These are phyloP conservation scores for Pichia deserticola DNA, from an alignment of 805 yeast genomes.

Conservation along the genomic window DNA sequence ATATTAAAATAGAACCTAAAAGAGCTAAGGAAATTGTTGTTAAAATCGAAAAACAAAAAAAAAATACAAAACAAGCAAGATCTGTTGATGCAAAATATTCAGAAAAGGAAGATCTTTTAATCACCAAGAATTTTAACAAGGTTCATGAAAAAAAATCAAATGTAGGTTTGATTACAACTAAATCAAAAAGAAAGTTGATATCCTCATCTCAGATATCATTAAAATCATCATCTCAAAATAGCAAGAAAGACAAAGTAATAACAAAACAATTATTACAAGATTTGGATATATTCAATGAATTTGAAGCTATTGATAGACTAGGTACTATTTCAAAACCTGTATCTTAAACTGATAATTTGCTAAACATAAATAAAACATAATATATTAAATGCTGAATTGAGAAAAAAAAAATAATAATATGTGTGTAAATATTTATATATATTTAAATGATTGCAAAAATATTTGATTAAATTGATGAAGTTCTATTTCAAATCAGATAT, in stretches of 20 bases:
- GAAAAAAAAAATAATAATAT: background rate
- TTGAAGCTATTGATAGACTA: constrained; percentile 8
- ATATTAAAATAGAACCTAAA: background rate
- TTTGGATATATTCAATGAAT: constrained; percentile 11
- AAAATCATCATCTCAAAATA: background rate
- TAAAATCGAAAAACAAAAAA: too few relatives aligned
- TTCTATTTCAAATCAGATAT: constrained; percentile 13
- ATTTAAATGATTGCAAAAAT: too few relatives aligned
- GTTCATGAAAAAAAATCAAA: background rate
- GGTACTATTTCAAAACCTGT: constrained; percentile 3
- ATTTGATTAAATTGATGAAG: too few relatives aligned
- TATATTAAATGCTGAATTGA: background rate
- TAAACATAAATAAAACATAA: background rate
- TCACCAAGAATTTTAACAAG: background rate
- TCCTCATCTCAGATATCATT: background rate
- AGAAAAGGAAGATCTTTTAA: background rate
- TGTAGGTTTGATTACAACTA: background rate
- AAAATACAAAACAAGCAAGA: too few relatives aligned
- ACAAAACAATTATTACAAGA: background rate
- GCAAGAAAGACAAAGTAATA: background rate
- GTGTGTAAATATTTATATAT: too few relatives aligned
- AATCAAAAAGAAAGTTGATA: constrained; percentile 8
- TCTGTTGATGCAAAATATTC: too few relatives aligned
- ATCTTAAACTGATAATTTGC: constrained; percentile 2
- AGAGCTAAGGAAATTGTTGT: background rate